Evolutionary conservation across 2,329 filamentous ascomycete genomes (phyloP).

Genomic region (Trichoderma lentiforme): DNA sequence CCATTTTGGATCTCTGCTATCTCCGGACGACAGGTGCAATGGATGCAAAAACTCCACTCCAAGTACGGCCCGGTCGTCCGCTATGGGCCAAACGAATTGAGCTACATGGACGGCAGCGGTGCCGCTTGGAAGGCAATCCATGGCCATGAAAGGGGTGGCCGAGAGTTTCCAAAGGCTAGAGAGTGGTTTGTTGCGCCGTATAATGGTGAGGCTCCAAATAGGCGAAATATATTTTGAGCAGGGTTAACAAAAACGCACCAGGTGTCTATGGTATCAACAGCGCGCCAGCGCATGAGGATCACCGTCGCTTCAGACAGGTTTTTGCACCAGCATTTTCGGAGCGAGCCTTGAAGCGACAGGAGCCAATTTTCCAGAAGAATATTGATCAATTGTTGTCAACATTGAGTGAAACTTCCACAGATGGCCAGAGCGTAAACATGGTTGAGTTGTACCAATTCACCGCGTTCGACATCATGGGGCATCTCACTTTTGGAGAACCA

Average conservation of each 20-base stretch:
- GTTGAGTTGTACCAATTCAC: neutral
- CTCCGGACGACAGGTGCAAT: neutral
- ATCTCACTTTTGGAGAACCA: neutral
- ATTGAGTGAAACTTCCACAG: neutral
- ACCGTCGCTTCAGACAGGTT: neutral
- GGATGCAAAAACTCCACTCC: neutral
- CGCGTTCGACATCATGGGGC: neutral
- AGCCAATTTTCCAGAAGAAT: neutral
- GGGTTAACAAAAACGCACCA: neutral
- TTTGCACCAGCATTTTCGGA: neutral
- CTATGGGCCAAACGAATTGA: neutral
- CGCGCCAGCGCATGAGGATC: neutral
- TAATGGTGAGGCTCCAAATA: neutral
- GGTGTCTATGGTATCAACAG: neutral
- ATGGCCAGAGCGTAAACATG: neutral
- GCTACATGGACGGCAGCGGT: neutral
- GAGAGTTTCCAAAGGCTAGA: neutral
- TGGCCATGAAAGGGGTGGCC: neutral
- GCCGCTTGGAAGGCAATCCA: neutral
- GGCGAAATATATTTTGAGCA: neutral
- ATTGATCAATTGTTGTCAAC: neutral
- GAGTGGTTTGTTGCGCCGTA: neutral
- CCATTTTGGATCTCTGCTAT: neutral
- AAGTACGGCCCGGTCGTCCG: neutral
- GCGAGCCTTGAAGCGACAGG: neutral